Conservation (phyloP, 2,329 filamentous ascomycete genomes). For the Trichoderma koningiopsis region DNA sequence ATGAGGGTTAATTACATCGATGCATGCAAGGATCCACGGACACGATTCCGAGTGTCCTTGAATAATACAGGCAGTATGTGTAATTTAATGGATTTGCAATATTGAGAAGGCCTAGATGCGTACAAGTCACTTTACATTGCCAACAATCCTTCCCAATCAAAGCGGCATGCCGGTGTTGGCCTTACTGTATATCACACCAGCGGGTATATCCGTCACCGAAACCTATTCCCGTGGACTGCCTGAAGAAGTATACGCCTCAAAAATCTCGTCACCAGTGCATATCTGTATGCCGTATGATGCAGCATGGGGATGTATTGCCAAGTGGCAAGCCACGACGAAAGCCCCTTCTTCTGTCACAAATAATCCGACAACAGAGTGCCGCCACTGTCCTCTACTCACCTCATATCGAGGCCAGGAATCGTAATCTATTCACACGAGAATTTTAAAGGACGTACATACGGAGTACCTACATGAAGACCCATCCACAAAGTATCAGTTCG, state of each 20-base stretch:
- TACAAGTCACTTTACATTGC: conserved; percentile 22
- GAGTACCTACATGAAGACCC: background rate
- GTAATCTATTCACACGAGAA: background rate
- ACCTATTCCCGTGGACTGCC: background rate
- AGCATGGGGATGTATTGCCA: conserved; percentile 15
- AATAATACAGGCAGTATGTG: background rate
- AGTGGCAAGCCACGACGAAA: conserved; percentile 15
- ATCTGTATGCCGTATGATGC: background rate
- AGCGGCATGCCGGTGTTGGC: conserved; percentile 1
- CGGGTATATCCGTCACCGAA: conserved; percentile 12
- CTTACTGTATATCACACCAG: background rate
- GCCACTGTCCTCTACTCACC: background rate
- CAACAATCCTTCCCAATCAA: conserved; percentile 10
- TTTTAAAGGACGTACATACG: conserved; percentile 9
- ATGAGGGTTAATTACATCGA: conserved; percentile 27
- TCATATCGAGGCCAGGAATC: conserved; percentile 4
- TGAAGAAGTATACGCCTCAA: background rate
- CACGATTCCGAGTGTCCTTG: background rate
- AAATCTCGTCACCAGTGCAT: conserved; percentile 14
- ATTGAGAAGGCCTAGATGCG: background rate
- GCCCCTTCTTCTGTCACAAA: background rate
- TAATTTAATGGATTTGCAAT: conserved; percentile 2
- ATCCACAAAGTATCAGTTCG: background rate
- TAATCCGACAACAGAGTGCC: background rate
- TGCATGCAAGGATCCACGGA: background rate